Evolutionary conservation across 116 monocot species (phyloP).

Genomic region (Thalassia testudinum): DNA sequence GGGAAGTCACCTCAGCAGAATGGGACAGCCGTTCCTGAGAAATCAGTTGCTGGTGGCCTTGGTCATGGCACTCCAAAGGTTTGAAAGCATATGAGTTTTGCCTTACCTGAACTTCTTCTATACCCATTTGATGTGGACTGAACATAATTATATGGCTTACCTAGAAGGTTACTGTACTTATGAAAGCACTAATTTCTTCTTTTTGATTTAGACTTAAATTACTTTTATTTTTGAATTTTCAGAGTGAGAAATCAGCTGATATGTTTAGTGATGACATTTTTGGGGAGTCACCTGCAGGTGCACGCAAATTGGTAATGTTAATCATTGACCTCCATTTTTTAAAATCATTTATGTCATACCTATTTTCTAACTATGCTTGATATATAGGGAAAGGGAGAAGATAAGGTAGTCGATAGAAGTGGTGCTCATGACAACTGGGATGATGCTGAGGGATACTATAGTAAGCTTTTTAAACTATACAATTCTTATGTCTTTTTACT

Average conservation of each 20-base stretch:
- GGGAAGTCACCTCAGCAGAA: slow-evolving; percentile 60
- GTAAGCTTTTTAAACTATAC: slow-evolving; percentile 46
- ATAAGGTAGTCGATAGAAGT: slow-evolving; percentile 46
- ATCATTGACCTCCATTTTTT: background rate
- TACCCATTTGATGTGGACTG: background rate
- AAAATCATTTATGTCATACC: background rate
- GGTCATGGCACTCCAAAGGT: slow-evolving; percentile 93
- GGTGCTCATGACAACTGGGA: slow-evolving; percentile 97
- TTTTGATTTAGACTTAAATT: background rate
- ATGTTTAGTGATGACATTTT: slow-evolving; percentile 99
- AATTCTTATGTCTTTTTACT: too few species aligned
- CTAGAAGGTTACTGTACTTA: too few species aligned
- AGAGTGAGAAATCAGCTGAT: slow-evolving; percentile 89
- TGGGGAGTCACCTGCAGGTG: slow-evolving; percentile 79
- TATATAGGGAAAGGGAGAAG: slow-evolving; percentile 51
- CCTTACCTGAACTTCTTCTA: background rate
- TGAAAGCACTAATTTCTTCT: too few species aligned
- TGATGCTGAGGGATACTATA: slow-evolving; percentile 95
- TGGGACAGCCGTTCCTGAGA: slow-evolving; percentile 26
- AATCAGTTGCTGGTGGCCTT: slow-evolving; percentile 23
- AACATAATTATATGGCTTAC: background rate
- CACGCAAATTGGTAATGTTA: slow-evolving; percentile 57
- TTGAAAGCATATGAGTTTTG: background rate
- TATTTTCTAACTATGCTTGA: background rate
- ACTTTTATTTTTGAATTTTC: slow-evolving; percentile 6